These are phyloP conservation scores for Prunus mongolica DNA, from an alignment of 306 rosid genomes.

Conservation along the genomic window DNA sequence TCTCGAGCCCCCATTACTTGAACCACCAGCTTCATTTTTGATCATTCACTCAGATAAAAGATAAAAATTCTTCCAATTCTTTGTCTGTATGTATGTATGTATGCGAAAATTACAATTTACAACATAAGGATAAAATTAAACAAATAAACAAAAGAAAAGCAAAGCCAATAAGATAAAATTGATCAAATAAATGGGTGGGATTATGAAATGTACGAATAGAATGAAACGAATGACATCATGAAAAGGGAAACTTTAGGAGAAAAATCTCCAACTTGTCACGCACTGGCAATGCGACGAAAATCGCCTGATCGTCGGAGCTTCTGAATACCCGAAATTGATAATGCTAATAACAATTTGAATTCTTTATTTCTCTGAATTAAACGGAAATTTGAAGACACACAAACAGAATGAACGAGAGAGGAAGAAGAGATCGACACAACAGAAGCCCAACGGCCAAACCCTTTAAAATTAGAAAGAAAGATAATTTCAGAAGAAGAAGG, in stretches of 20 bases:
- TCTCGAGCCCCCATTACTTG: constrained; percentile 80
- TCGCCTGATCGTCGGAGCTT: not conserved
- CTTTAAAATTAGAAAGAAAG: not conserved
- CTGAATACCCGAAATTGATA: not conserved
- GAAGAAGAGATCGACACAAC: not conserved
- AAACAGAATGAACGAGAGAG: not conserved
- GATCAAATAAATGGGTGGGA: not conserved
- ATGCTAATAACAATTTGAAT: not conserved
- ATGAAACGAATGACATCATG: not conserved
- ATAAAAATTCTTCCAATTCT: not conserved
- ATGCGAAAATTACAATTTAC: not conserved
- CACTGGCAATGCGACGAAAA: not conserved
- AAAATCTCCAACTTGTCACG: not conserved
- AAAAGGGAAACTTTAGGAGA: not conserved
- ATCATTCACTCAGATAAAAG: not conserved
- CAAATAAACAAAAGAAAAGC: not conserved
- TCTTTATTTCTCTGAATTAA: not conserved
- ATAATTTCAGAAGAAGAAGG: not conserved
- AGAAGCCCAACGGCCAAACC: not conserved
- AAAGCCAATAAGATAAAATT: not conserved
- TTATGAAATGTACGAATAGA: not conserved
- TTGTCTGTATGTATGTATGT: no score
- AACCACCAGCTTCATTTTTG: constrained; percentile 69
- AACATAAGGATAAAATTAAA: not conserved
- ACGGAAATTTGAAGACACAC: not conserved